Evolutionary conservation across 1,284 basidiomycete species (phyloP).

Genomic region (Melampsora americana): DNA sequence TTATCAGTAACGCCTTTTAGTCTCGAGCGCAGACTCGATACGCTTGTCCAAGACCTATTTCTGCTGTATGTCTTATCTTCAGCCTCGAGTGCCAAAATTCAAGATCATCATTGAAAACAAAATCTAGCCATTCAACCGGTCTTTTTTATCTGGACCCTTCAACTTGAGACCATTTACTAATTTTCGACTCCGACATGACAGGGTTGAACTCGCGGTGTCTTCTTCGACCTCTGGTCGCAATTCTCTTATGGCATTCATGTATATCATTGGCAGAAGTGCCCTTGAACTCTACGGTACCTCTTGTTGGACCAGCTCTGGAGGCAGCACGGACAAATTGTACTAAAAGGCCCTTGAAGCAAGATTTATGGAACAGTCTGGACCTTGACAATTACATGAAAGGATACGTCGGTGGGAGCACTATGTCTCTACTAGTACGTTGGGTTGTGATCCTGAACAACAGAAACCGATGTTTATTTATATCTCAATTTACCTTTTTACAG

Average conservation of each 20-base stretch:
- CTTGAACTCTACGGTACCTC: neutral
- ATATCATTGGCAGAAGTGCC: neutral
- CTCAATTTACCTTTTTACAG: slow-evolving; percentile 8
- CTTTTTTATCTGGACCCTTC: neutral
- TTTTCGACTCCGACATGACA: neutral
- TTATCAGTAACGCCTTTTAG: neutral
- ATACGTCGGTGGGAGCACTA: slow-evolving; percentile 28
- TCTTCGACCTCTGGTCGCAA: neutral
- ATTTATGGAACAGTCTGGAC: slow-evolving; percentile 29
- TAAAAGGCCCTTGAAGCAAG: neutral
- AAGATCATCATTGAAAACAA: neutral
- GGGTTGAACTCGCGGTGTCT: neutral
- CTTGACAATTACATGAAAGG: slow-evolving; percentile 27
- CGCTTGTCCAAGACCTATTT: neutral
- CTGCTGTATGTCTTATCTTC: neutral
- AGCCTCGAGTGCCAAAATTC: neutral
- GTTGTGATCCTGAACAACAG: neutral
- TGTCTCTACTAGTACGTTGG: slow-evolving; percentile 12
- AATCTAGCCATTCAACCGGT: neutral
- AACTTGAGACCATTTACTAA: neutral
- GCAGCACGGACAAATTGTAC: slow-evolving; percentile 12
- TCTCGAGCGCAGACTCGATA: neutral
- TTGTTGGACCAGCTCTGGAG: neutral
- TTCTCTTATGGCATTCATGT: neutral
- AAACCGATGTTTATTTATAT: neutral